Evolutionary conservation across 805 yeast species (phyloP).

Genomic region (Starmerella apis): DNA sequence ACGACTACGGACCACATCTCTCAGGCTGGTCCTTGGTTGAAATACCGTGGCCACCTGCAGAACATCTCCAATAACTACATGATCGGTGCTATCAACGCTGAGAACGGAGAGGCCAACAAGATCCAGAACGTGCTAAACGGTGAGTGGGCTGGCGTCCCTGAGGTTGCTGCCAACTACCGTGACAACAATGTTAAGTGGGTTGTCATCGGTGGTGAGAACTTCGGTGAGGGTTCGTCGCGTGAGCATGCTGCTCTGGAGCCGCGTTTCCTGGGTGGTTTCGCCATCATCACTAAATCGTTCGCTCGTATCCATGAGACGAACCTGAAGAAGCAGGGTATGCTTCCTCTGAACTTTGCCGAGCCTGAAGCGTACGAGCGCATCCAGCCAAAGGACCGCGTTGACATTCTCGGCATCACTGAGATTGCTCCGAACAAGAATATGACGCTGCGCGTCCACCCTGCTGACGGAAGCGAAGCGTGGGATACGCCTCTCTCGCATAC

Average conservation of each 20-base stretch:
- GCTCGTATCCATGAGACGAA: slow-evolving; percentile 99
- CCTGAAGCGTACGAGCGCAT: slow-evolving; percentile 89
- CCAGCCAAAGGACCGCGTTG: slow-evolving; percentile 80
- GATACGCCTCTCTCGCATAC: slow-evolving; percentile 89
- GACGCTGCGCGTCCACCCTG: slow-evolving; percentile 56
- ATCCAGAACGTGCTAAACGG: slow-evolving; percentile 87
- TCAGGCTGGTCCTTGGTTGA: slow-evolving; percentile 99
- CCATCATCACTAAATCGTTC: slow-evolving; percentile 93
- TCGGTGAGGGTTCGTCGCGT: slow-evolving; percentile 99
- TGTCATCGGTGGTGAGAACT: slow-evolving; percentile 96
- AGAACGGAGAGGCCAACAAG: slow-evolving; percentile 86
- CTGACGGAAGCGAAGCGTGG: slow-evolving; percentile 72
- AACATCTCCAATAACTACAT: slow-evolving; percentile 97
- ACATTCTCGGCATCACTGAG: slow-evolving; percentile 69
- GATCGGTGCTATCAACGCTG: slow-evolving; percentile 98
- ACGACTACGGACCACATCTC: slow-evolving; percentile 99
- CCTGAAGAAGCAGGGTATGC: slow-evolving; percentile 98
- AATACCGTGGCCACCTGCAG: slow-evolving; percentile 98
- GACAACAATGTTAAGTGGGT: slow-evolving; percentile 90
- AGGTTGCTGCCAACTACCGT: slow-evolving; percentile 90
- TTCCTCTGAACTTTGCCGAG: slow-evolving; percentile 88
- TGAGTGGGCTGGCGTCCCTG: slow-evolving; percentile 90
- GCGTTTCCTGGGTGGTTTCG: slow-evolving; percentile 96
- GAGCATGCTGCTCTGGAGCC: slow-evolving; percentile 99
- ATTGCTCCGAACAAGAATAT: slow-evolving; percentile 90